phyloP scores from a whole-genome alignment of 2,329 filamentous ascomycete genomes.

The Epichloe aotearoae region DNA sequence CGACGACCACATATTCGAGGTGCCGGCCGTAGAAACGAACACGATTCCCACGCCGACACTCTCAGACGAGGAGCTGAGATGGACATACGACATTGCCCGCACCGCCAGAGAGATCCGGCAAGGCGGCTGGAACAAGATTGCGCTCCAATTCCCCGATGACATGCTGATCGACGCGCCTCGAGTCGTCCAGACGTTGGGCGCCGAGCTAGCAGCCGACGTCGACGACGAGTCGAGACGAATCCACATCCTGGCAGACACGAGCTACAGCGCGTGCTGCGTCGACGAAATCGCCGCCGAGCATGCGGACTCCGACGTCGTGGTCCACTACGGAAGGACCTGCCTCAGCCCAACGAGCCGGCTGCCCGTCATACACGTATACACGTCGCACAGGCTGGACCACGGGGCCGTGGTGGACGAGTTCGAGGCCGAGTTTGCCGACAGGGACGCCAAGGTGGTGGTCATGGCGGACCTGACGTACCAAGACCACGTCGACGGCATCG shows the following conservation, averaged over 20 bases:
- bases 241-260: constrained; percentile 87
- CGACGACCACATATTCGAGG: constrained; percentile 44
- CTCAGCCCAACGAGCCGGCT: constrained; percentile 78
- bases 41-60: constrained; percentile 19
- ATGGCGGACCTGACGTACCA: constrained; percentile 87
- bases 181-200: constrained; percentile 48
- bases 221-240: constrained; percentile 28
- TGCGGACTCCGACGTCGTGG: constrained; percentile 74
- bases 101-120: constrained; percentile 64
- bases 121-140: constrained; percentile 62
- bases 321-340: constrained; percentile 90
- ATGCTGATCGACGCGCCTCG: constrained; percentile 80
- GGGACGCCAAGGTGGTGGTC: constrained; percentile 52
- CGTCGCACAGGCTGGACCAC: constrained; percentile 53
- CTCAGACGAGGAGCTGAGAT: constrained; percentile 54
- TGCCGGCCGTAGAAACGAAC: constrained; percentile 26
- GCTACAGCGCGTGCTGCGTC: constrained; percentile 92
- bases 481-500: constrained; percentile 53
- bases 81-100: constrained; percentile 73
- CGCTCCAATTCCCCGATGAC: constrained; percentile 88
- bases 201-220: constrained; percentile 12
- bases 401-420: constrained; percentile 47
- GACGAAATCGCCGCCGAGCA: constrained; percentile 96
- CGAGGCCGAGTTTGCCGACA: constrained; percentile 52
- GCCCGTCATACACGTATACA: constrained; percentile 86